phyloP scores from a whole-genome alignment of 805 yeast species.

The Kluyveromyces aestuarii region DNA sequence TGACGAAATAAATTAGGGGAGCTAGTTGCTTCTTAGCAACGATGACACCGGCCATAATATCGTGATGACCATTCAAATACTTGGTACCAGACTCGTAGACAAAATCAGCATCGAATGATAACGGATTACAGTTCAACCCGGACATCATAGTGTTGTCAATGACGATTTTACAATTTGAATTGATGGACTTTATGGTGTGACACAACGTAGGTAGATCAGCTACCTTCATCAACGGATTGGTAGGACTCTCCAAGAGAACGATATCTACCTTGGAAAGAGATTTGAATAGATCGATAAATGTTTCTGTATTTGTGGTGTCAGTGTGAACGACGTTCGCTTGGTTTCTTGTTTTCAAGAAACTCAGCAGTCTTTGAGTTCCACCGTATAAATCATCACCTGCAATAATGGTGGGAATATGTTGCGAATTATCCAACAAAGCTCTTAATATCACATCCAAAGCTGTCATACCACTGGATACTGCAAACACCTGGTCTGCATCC shows the following conservation, averaged over 20 bases:
- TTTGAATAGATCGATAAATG: constrained; percentile 48
- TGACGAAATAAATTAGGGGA: constrained; percentile 59
- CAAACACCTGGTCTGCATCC: constrained; percentile 67
- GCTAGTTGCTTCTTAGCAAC: constrained; percentile 65
- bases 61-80: constrained; percentile 90
- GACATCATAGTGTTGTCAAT: constrained; percentile 98
- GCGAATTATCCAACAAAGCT: constrained; percentile 32
- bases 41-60: constrained; percentile 90
- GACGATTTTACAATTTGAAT: constrained; percentile 62
- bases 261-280: constrained; percentile 54
- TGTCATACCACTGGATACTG: constrained; percentile 89
- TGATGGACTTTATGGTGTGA: constrained; percentile 52
- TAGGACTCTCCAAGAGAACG: constrained; percentile 67
- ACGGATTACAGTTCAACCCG: constrained; percentile 76
- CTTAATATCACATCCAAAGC: constrained; percentile 80
- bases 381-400: constrained; percentile 96
- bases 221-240: constrained; percentile 86
- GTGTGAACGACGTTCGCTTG: constrained; percentile 62
- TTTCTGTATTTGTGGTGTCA: constrained; percentile 68
- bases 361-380: constrained; percentile 81
- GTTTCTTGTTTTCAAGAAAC: constrained; percentile 55
- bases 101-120: constrained; percentile 80
- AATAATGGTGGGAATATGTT: constrained; percentile 59
- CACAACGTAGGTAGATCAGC: constrained; percentile 68
- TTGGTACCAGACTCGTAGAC: constrained; percentile 93